Evolutionary conservation across 139 green algal species (phyloP).

Genomic region (Closterium sp.): DNA sequence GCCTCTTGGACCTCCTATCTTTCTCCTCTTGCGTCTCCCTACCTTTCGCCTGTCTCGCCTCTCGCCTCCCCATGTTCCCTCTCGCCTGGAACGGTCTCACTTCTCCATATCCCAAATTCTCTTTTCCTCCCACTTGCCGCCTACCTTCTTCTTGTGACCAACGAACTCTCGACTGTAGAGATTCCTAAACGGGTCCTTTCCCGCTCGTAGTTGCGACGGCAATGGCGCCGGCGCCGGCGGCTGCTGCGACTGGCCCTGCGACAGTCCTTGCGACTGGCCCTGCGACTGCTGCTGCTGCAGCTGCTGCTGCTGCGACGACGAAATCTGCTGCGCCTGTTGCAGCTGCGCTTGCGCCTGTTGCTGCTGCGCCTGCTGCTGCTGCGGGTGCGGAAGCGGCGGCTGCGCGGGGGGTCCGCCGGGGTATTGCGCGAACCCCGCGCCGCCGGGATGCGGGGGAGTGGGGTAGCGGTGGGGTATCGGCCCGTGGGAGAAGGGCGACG

Average conservation of each 20-base stretch:
- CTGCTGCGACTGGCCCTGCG: background rate
- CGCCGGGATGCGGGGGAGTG: background rate
- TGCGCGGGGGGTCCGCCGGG: background rate
- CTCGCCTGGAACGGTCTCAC: too few species aligned
- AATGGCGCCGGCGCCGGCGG: background rate
- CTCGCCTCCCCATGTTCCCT: too few species aligned
- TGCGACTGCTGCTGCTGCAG: background rate
- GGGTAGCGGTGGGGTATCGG: background rate
- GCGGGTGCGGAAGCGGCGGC: background rate
- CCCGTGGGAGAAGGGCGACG: background rate
- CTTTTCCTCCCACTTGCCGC: background rate
- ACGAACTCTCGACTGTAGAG: slow-evolving; percentile 24
- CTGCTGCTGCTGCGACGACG: background rate
- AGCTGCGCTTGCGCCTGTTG: background rate
- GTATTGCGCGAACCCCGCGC: background rate
- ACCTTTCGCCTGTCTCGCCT: too few species aligned
- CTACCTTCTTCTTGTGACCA: slow-evolving; percentile 35
- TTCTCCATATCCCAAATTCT: too few species aligned
- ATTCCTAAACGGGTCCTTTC: slow-evolving; percentile 19
- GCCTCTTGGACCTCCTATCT: background rate
- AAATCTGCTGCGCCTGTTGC: background rate
- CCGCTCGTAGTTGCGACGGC: background rate
- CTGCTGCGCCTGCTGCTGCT: background rate
- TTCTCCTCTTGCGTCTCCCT: background rate
- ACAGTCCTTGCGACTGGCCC: too few species aligned